phyloP scores from a whole-genome alignment of 139 green algal genomes.

The Deuterostichococcus epilithicus region DNA sequence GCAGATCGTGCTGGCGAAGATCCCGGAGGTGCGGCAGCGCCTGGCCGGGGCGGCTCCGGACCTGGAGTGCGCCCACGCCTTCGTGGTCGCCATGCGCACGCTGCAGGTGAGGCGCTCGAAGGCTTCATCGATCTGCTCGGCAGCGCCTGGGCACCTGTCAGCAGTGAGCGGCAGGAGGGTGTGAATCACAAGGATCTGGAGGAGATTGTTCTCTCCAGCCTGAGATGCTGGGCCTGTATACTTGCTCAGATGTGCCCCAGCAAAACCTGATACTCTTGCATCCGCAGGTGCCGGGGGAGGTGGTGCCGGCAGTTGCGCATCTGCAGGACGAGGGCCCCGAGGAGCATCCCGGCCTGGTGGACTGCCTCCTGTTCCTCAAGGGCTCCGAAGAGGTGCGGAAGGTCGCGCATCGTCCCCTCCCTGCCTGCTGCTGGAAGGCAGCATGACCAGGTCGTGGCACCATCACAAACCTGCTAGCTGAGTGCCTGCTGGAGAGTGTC shows the following conservation, averaged over 20 bases:
- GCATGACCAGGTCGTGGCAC: too few relatives aligned
- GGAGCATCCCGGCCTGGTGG: slow-evolving; percentile 30
- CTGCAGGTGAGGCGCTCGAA: not conserved
- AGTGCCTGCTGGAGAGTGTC: too few relatives aligned
- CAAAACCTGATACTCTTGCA: not conserved
- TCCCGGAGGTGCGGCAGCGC: not conserved
- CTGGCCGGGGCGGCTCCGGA: not conserved
- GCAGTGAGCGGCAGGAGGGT: too few relatives aligned
- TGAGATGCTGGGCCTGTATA: too few relatives aligned
- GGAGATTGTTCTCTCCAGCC: too few relatives aligned
- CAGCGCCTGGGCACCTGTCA: too few relatives aligned
- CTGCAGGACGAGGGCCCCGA: not conserved
- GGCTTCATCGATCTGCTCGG: not conserved
- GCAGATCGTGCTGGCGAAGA: slow-evolving; percentile 13
- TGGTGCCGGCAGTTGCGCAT: not conserved
- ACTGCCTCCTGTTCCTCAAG: slow-evolving; percentile 59
- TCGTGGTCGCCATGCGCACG: not conserved
- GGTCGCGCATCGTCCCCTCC: not conserved
- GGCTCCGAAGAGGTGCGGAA: slow-evolving; percentile 25
- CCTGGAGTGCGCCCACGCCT: not conserved
- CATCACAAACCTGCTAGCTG: too few relatives aligned
- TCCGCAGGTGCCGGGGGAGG: slow-evolving; percentile 4
- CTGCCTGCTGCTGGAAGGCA: too few relatives aligned
- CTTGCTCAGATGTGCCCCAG: too few relatives aligned
- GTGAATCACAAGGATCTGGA: too few relatives aligned